These are phyloP conservation scores for Lepidium campestre DNA, from an alignment of 441 rosid species.

Conservation along the genomic window DNA sequence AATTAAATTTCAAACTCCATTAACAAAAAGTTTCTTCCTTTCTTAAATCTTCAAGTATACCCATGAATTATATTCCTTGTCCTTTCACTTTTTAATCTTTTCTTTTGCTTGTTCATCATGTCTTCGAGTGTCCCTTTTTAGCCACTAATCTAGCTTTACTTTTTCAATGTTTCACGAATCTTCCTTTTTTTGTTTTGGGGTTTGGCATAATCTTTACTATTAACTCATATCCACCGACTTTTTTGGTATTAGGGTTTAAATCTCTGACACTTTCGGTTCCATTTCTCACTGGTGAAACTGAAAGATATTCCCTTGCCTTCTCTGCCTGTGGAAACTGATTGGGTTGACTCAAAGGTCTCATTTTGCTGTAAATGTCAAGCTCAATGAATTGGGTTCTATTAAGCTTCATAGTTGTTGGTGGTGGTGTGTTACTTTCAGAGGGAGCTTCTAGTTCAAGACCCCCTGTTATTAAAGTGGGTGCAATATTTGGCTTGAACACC, in stretches of 20 bases:
- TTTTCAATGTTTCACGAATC: constrained; percentile 7
- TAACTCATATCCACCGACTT: constrained; percentile 14
- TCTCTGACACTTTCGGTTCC: constrained; percentile 21
- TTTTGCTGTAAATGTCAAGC: constrained; percentile 1
- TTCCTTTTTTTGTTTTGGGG: constrained; percentile 12
- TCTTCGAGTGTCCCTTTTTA: neutral
- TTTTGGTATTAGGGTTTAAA: constrained; percentile 17
- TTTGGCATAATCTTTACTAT: constrained; percentile 21
- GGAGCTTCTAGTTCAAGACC: constrained; percentile 34
- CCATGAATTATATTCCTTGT: neutral
- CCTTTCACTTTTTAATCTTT: neutral
- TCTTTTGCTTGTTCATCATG: constrained; percentile 12
- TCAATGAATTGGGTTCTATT: constrained; percentile 51
- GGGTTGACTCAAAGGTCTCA: neutral
- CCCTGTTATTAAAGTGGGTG: constrained; percentile 59
- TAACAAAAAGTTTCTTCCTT: constrained; percentile 17
- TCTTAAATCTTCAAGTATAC: constrained; percentile 6
- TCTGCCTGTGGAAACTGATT: constrained; percentile 15
- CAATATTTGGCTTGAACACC: constrained; percentile 46
- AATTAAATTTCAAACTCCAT: neutral
- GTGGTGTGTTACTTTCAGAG: constrained; percentile 30
- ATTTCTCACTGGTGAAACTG: constrained; percentile 16
- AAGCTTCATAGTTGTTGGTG: constrained; percentile 31
- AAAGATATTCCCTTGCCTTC: constrained; percentile 16
- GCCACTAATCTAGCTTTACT: neutral